Conservation (phyloP, 164 flowering plant genomes). For the Liriodendron chinense region DNA sequence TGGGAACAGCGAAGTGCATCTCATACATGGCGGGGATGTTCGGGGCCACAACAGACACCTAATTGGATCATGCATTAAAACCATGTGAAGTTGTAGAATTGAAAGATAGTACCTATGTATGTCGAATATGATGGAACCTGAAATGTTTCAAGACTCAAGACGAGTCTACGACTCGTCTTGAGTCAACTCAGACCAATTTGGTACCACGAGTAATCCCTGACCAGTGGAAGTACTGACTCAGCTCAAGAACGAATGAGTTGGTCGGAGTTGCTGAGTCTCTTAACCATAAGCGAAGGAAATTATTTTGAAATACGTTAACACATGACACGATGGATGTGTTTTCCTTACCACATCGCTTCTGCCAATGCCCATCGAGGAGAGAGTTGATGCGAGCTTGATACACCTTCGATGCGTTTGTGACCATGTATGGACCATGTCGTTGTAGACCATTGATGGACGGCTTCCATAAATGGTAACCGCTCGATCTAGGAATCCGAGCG, state of each 20-base stretch:
- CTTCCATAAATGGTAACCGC: constrained; percentile 41
- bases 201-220: not conserved
- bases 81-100: no score
- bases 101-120: no score
- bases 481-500: constrained; percentile 42
- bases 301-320: not conserved
- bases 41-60: constrained; percentile 32
- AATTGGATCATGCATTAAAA: no score
- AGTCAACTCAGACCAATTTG: no score
- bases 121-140: no score
- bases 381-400: constrained; percentile 44
- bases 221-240: not conserved
- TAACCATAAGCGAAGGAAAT: not conserved
- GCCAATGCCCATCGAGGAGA: constrained; percentile 42
- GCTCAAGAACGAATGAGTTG: not conserved
- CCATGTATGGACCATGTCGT: constrained; percentile 36
- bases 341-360: constrained; percentile 44
- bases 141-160: no score
- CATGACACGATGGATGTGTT: not conserved
- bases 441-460: constrained; percentile 40
- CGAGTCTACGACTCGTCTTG: no score
- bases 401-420: constrained; percentile 39
- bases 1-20: constrained; percentile 38
- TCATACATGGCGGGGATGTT: constrained; percentile 41
- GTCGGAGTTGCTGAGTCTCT: not conserved